Evolutionary conservation across 352 stramenopile species (phyloP).

Genomic region (Achlya hypogyna): DNA sequence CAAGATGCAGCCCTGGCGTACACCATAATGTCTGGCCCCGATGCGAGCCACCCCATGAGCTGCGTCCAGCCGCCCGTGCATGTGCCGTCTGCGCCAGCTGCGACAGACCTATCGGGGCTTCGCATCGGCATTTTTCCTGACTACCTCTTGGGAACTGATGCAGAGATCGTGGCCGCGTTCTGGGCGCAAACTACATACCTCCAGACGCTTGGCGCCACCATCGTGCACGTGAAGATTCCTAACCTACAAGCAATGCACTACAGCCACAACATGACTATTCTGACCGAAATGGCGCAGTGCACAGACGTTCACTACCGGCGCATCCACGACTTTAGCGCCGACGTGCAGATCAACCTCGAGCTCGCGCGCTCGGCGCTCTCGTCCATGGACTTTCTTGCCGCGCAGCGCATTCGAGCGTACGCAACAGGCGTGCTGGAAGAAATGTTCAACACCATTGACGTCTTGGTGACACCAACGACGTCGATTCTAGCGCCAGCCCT

Average conservation of each 20-base stretch:
- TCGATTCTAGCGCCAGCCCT: constrained; percentile 70
- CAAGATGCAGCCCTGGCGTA: constrained; percentile 79
- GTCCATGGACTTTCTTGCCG: constrained; percentile 71
- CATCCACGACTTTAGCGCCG: constrained; percentile 48
- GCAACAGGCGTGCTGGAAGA: constrained; percentile 65
- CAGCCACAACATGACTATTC: constrained; percentile 74
- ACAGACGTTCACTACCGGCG: constrained; percentile 55
- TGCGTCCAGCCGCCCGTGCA: constrained; percentile 40
- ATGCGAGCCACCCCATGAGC: constrained; percentile 37
- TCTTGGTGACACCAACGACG: constrained; percentile 82
- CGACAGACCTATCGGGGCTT: constrained; percentile 46
- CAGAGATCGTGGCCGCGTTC: constrained; percentile 41
- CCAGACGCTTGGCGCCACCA: constrained; percentile 41
- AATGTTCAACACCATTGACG: constrained; percentile 78
- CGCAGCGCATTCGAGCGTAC: constrained; percentile 76
- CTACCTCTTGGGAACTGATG: constrained; percentile 63
- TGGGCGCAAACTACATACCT: constrained; percentile 43
- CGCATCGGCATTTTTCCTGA: constrained; percentile 71
- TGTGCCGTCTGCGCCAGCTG: constrained; percentile 47
- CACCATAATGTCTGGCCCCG: constrained; percentile 61
- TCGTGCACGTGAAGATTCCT: constrained; percentile 70
- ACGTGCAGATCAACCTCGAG: constrained; percentile 61
- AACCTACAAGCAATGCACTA: constrained; percentile 71
- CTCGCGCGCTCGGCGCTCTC: constrained; percentile 53
- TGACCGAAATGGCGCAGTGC: constrained; percentile 65